A percentile compares a stretch with the other conserved stretches of the same genome.
Evolutionary conservation across 1,284 basidiomycete species (phyloP).

Genomic region (Puccinia hordei): DNA sequence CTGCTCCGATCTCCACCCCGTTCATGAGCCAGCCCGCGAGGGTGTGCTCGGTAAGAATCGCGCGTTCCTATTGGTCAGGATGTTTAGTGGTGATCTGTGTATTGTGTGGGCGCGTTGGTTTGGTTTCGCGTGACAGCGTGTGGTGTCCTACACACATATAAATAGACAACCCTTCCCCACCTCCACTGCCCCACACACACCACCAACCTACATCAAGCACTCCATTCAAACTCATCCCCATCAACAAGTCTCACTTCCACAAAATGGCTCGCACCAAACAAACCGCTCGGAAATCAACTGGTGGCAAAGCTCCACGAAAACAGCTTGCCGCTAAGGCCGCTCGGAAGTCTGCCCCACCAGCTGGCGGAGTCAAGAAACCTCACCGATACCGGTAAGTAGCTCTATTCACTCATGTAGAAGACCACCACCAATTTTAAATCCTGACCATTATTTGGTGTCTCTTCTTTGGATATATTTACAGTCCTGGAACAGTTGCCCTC

Average conservation of each 20-base stretch:
- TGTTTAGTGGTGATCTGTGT: too few species aligned
- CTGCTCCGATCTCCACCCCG: too few species aligned
- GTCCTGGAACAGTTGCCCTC: slow-evolving; percentile 58
- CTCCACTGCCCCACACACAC: too few species aligned
- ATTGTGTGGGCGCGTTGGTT: too few species aligned
- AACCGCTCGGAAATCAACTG: slow-evolving; percentile 70
- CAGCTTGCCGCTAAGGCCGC: slow-evolving; percentile 64
- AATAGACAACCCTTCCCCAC: not conserved
- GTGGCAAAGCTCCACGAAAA: slow-evolving; percentile 63
- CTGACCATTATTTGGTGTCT: too few species aligned
- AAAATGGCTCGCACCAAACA: slow-evolving; percentile 60
- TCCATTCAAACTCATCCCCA: not conserved
- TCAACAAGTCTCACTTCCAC: not conserved
- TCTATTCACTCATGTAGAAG: slow-evolving; percentile 64
- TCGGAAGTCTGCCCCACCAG: slow-evolving; percentile 62
- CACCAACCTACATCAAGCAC: too few species aligned
- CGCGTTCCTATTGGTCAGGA: slow-evolving; percentile 14
- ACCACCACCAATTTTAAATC: not conserved
- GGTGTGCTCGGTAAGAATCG: too few species aligned
- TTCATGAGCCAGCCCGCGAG: too few species aligned
- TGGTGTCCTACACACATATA: too few species aligned
- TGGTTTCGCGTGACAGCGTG: too few species aligned
- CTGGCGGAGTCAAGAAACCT: slow-evolving; percentile 60
- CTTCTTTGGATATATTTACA: not conserved
- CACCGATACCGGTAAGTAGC: slow-evolving; percentile 62